phyloP scores from a whole-genome alignment of 1,284 basidiomycete genomes.

The Leccinum pachyderme region DNA sequence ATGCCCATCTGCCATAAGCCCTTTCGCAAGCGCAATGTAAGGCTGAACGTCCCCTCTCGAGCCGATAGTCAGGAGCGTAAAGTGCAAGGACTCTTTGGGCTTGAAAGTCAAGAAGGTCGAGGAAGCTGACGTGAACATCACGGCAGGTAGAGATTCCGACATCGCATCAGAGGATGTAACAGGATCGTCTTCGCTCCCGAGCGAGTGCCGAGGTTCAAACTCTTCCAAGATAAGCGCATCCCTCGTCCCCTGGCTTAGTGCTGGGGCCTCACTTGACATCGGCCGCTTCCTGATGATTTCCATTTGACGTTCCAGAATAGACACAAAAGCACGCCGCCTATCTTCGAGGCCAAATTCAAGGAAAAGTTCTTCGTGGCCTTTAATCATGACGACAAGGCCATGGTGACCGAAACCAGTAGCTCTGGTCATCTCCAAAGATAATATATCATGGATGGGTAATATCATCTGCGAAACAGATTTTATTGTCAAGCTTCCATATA shows the following conservation, averaged over 20 bases:
- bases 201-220: conserved; percentile 51
- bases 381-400: conserved; percentile 87
- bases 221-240: conserved; percentile 76
- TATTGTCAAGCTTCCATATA: conserved; percentile 11
- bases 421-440: conserved; percentile 81
- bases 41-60: conserved; percentile 93
- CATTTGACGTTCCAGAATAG: conserved; percentile 76
- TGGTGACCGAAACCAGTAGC: conserved; percentile 88
- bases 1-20: conserved; percentile 88
- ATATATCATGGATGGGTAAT: conserved; percentile 84
- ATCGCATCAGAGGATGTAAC: conserved; percentile 49
- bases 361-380: conserved; percentile 96
- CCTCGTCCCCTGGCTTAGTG: conserved; percentile 49
- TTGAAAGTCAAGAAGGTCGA: conserved; percentile 95
- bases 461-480: conserved; percentile 69
- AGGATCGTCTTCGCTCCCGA: conserved; percentile 40
- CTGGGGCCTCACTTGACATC: conserved; percentile 39
- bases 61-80: conserved; percentile 94
- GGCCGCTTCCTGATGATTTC: conserved; percentile 63
- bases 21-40: conserved; percentile 93
- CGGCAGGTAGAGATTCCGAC: conserved; percentile 72
- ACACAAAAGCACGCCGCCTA: conserved; percentile 74
- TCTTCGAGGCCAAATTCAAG: conserved; percentile 86
- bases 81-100: conserved; percentile 76
- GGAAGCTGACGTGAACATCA: conserved; percentile 92